Conservation (phyloP, 139 green algal species). For the Protoeuglena noctilucae region DNA sequence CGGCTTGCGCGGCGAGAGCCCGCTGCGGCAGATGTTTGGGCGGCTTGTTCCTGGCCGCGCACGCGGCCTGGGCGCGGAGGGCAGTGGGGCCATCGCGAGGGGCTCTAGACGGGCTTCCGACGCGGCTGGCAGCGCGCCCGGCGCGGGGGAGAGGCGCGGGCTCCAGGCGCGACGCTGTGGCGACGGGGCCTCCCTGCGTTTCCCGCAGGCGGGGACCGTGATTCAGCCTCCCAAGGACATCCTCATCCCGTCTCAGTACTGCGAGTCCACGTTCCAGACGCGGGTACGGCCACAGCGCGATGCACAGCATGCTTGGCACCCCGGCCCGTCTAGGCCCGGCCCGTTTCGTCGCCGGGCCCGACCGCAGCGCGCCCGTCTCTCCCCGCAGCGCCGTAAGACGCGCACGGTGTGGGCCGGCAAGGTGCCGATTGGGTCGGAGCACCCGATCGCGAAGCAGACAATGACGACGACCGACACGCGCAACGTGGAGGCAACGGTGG, state of each 20-base stretch:
- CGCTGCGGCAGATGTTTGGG: no score
- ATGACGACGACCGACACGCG: constrained; percentile 97
- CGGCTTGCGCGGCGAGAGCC: no score
- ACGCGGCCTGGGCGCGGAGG: no score
- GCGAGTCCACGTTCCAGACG: constrained; percentile 63
- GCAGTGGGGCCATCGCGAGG: no score
- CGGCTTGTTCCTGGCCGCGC: no score
- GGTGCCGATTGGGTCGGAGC: constrained; percentile 76
- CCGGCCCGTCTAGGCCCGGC: background rate
- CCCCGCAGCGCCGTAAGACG: no score
- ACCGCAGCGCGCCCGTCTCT: background rate
- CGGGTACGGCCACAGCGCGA: constrained; percentile 66
- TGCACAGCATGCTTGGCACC: constrained; percentile 32
- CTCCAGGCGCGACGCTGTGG: no score
- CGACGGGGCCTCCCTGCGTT: no score
- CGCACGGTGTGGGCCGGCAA: constrained; percentile 47
- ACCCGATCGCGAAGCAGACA: constrained; percentile 85
- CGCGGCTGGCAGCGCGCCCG: no score
- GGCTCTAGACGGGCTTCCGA: no score
- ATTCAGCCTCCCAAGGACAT: constrained; percentile 6
- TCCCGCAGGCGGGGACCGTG: constrained; percentile 1
- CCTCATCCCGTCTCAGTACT: constrained; percentile 51
- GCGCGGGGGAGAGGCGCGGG: no score
- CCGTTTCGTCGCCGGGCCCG: background rate
- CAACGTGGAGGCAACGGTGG: constrained; percentile 77